phyloP scores from a whole-genome alignment of 1,284 basidiomycete species.

The Ceratobasidium sp. region DNA sequence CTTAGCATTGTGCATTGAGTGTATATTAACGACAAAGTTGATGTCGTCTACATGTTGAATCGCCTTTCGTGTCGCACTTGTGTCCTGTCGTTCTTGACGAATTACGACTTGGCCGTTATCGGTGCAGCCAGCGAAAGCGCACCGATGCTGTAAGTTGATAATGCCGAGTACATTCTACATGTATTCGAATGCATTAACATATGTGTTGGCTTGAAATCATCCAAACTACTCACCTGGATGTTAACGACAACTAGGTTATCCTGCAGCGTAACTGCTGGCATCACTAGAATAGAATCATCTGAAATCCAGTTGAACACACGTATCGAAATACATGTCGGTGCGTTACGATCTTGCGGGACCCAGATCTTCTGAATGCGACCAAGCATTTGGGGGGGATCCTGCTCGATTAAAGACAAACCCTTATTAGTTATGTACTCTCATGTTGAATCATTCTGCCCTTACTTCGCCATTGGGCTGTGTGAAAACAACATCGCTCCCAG shows the following conservation, averaged over 20 bases:
- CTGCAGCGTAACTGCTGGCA: background rate
- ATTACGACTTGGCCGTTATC: background rate
- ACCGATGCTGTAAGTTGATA: slow-evolving; percentile 26
- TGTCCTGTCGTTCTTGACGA: slow-evolving; percentile 20
- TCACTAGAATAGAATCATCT: background rate
- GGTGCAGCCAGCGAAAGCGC: background rate
- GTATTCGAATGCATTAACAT: background rate
- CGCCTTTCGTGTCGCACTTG: background rate
- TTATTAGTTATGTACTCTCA: too few species aligned
- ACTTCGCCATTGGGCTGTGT: background rate
- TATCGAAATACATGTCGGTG: too few species aligned
- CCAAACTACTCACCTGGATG: background rate
- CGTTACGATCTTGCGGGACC: background rate
- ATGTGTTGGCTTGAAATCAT: background rate
- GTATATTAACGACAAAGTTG: slow-evolving; percentile 15
- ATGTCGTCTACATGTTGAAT: background rate
- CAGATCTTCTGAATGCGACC: background rate
- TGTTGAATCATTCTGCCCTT: background rate
- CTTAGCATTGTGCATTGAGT: slow-evolving; percentile 25
- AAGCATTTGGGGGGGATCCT: background rate
- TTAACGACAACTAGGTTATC: background rate
- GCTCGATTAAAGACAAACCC: background rate
- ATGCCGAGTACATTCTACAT: background rate
- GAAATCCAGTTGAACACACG: background rate
- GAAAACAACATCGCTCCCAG: background rate